Conservation (phyloP, 2,329 filamentous ascomycete species). For the Monosporascus cannonballus region DNA sequence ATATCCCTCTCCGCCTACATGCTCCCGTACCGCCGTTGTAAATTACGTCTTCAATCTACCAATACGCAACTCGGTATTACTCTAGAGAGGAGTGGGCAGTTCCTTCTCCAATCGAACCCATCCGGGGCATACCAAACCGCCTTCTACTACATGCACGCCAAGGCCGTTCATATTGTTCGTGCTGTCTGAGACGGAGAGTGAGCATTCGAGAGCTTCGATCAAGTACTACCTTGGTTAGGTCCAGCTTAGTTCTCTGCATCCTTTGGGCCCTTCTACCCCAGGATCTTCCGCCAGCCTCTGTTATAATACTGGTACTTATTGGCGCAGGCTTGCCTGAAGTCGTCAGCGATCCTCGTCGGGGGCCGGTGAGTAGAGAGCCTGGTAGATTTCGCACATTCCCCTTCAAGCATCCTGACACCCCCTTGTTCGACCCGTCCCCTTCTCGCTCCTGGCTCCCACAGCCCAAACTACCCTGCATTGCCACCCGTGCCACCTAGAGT, state of each 20-base stretch:
- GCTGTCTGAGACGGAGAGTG: conserved; percentile 21
- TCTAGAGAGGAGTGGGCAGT: conserved; percentile 26
- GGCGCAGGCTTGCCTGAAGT: conserved; percentile 15
- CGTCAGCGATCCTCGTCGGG: conserved; percentile 15
- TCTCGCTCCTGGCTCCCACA: conserved; percentile 21
- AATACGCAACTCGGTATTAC: conserved; percentile 36
- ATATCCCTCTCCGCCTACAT: conserved; percentile 16
- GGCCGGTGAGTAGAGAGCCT: conserved; percentile 17
- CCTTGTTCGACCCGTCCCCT: conserved; percentile 23
- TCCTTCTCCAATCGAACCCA: conserved; percentile 30
- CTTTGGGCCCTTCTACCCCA: conserved; percentile 33
- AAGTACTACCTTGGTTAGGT: conserved; percentile 25
- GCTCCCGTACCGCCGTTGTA: conserved; percentile 31
- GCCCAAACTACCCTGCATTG: conserved; percentile 33
- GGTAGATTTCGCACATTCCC: conserved; percentile 24
- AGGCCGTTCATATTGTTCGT: conserved; percentile 28
- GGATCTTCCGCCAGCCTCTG: conserved; percentile 23
- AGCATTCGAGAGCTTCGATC: conserved; percentile 16
- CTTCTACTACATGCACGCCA: conserved; percentile 34
- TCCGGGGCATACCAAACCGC: conserved; percentile 25
- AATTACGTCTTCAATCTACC: conserved; percentile 36
- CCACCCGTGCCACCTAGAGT: conserved; percentile 26
- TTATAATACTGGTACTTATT: conserved; percentile 25
- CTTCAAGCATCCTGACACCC: conserved; percentile 25
- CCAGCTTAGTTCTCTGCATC: conserved; percentile 28